Evolutionary conservation across 495 filamentous ascomycete genomes (phyloP).

Genomic region (Platismatia glauca): DNA sequence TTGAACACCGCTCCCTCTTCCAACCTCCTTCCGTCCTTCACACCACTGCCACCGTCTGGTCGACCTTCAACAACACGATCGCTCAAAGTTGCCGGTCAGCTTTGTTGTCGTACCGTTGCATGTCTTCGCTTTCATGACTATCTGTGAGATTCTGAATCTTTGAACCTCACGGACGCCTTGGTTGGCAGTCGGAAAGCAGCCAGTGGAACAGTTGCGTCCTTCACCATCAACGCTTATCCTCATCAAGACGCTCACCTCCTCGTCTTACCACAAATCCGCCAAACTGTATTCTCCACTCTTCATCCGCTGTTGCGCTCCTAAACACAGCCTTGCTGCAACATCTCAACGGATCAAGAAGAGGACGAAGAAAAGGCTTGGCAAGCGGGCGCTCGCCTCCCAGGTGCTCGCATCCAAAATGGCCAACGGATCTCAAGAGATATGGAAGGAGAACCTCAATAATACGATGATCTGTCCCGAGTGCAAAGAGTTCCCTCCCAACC

Average conservation of each 20-base stretch:
- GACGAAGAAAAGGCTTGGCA: slow-evolving; percentile 20
- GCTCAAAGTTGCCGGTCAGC: slow-evolving; percentile 23
- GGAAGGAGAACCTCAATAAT: slow-evolving; percentile 74
- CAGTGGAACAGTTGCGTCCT: slow-evolving; percentile 10
- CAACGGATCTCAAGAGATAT: slow-evolving; percentile 35
- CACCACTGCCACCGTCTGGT: slow-evolving; percentile 17
- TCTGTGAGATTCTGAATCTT: slow-evolving; percentile 26
- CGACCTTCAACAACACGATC: slow-evolving; percentile 18
- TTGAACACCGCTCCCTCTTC: background rate
- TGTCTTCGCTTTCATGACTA: slow-evolving; percentile 22
- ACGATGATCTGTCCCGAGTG: slow-evolving; percentile 80
- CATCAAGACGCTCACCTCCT: background rate
- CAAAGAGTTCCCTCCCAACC: slow-evolving; percentile 78
- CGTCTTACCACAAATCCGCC: slow-evolving; percentile 31
- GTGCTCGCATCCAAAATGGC: slow-evolving; percentile 25
- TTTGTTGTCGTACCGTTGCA: slow-evolving; percentile 12
- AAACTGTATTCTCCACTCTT: slow-evolving; percentile 61
- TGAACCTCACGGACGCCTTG: slow-evolving; percentile 31
- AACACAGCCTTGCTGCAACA: slow-evolving; percentile 38
- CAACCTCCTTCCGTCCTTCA: slow-evolving; percentile 9
- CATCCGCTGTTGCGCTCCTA: slow-evolving; percentile 41
- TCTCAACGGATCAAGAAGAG: slow-evolving; percentile 37
- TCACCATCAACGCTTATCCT: background rate
- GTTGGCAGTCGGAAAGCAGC: slow-evolving; percentile 28
- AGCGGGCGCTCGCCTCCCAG: slow-evolving; percentile 18